Conservation (phyloP, 2,329 filamentous ascomycete genomes). For the Fusarium sp. region DNA sequence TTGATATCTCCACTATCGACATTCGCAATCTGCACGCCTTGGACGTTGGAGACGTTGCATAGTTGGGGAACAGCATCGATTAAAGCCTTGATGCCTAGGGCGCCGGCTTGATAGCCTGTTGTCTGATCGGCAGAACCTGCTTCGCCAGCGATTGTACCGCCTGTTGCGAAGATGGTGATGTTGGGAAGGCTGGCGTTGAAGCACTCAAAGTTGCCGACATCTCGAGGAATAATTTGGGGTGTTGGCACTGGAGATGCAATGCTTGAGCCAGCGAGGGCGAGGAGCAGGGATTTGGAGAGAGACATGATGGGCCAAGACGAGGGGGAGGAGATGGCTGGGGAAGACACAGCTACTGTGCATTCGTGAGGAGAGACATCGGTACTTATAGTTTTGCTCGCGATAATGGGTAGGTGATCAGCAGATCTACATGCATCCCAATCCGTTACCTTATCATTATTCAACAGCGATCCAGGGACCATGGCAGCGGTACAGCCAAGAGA, state of each 20-base stretch:
- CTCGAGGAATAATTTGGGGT: conserved; percentile 13
- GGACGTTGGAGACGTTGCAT: conserved; percentile 64
- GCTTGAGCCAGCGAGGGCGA: conserved; percentile 19
- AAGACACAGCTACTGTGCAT: not conserved
- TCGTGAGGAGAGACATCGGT: not conserved
- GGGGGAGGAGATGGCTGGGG: not conserved
- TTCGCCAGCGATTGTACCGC: conserved; percentile 68
- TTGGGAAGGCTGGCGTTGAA: conserved; percentile 57
- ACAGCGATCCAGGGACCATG: not conserved
- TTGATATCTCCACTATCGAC: conserved; percentile 61
- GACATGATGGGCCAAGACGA: conserved; percentile 21
- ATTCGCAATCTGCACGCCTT: conserved; percentile 62
- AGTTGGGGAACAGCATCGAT: conserved; percentile 66
- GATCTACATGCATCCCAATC: conserved; percentile 2
- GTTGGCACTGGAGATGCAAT: conserved; percentile 30
- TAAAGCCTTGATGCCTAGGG: conserved; percentile 60
- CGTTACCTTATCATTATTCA: conserved; percentile 37
- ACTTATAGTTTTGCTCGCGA: not conserved
- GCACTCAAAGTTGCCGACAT: conserved; percentile 28
- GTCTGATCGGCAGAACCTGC: conserved; percentile 58
- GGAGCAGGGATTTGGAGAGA: conserved; percentile 17
- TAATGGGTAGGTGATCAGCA: not conserved
- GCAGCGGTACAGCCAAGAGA: conserved; percentile 8
- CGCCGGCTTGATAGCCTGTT: conserved; percentile 55
- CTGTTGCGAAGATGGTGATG: conserved; percentile 66